phyloP scores from a whole-genome alignment of 345 rosid genomes.

The Bretschneidera sinensis region DNA sequence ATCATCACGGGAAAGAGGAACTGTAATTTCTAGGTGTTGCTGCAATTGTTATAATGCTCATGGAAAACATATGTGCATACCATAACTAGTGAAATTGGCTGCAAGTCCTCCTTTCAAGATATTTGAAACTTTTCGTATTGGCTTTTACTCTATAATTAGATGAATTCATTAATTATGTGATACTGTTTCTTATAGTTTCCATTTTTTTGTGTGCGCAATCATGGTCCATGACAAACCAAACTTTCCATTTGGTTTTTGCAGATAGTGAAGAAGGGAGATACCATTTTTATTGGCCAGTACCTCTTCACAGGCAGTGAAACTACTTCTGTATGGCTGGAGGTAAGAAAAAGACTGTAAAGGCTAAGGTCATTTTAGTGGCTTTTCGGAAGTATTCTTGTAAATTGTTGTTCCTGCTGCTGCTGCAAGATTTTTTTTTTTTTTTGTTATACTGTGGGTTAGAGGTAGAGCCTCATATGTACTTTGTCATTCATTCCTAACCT shows the following conservation, averaged over 20 bases:
- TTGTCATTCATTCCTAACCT: too few relatives aligned
- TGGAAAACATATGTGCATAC: too few relatives aligned
- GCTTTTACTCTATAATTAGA: too few relatives aligned
- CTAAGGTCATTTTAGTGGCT: background rate
- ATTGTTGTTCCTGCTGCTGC: background rate
- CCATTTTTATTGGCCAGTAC: slow-evolving; percentile 91
- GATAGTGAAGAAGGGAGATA: slow-evolving; percentile 92
- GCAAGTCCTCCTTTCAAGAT: too few relatives aligned
- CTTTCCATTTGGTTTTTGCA: slow-evolving; percentile 31
- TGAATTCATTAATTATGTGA: background rate
- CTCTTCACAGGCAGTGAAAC: slow-evolving; percentile 97
- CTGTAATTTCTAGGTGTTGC: too few relatives aligned
- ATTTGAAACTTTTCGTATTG: too few relatives aligned
- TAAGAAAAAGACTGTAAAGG: slow-evolving; percentile 15
- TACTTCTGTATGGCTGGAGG: slow-evolving; percentile 98
- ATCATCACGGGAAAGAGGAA: background rate
- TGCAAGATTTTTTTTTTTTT: background rate
- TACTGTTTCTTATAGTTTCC: background rate
- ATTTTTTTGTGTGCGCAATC: background rate
- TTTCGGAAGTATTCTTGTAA: background rate
- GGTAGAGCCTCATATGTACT: too few relatives aligned
- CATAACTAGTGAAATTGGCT: too few relatives aligned
- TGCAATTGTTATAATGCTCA: too few relatives aligned
- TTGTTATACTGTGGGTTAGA: background rate
- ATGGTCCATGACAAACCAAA: slow-evolving; percentile 2